A percentile compares a stretch with the other conserved stretches of the same genome.
These are phyloP conservation scores for Sinapis alba DNA, from an alignment of 441 rosid species.

Conservation along the genomic window DNA sequence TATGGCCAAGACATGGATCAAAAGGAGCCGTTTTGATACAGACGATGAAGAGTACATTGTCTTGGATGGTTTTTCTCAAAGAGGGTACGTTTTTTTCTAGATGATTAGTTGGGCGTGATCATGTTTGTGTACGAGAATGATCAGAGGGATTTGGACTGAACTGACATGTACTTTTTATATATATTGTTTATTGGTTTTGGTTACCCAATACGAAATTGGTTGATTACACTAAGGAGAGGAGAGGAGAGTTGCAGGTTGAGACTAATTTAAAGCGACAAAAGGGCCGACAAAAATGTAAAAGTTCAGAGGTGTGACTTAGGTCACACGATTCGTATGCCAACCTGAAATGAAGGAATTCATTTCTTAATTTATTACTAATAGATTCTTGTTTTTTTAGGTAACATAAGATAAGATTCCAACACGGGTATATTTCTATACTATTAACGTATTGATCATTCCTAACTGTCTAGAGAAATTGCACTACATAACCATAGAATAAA, in stretches of 20 bases:
- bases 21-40: background rate
- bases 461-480: too few relatives aligned
- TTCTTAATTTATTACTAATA: background rate
- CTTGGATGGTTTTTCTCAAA: background rate
- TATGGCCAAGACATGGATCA: background rate
- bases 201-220: background rate
- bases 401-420: too few relatives aligned
- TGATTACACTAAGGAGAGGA: background rate
- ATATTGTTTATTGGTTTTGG: background rate
- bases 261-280: conserved; percentile 11
- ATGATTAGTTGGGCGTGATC: background rate
- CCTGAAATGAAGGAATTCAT: background rate
- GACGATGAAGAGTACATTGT: conserved; percentile 5
- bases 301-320: conserved; percentile 8
- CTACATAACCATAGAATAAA: too few relatives aligned
- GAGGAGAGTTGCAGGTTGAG: background rate
- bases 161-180: background rate
- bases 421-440: too few relatives aligned
- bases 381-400: too few relatives aligned
- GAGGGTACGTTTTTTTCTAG: background rate
- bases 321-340: conserved; percentile 4
- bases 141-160: background rate
- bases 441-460: too few relatives aligned
- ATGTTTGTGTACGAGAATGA: background rate
- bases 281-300: background rate